phyloP scores from a whole-genome alignment of 768 basidiomycete genomes.

The Calocybe gangraenosa region DNA sequence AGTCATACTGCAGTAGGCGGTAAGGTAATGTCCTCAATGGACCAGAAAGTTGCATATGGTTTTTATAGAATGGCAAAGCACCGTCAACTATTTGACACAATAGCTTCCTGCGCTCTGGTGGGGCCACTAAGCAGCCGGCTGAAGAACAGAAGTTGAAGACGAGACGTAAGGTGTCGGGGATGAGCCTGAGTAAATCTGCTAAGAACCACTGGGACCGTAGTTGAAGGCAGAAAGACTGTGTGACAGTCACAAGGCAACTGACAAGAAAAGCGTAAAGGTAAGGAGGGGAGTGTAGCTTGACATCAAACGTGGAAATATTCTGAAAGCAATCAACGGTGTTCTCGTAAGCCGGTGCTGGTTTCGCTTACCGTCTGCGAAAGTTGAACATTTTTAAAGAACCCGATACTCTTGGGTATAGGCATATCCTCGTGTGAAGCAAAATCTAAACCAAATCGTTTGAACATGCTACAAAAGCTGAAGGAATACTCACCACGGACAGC shows the following conservation, averaged over 20 bases:
- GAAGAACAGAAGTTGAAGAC: slow-evolving; percentile 43
- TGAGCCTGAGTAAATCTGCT: slow-evolving; percentile 39
- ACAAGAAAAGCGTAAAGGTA: slow-evolving; percentile 45
- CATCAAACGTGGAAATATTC: slow-evolving; percentile 26
- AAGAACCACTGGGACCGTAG: slow-evolving; percentile 47
- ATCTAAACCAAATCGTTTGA: slow-evolving; percentile 22
- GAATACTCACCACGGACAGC: slow-evolving; percentile 34
- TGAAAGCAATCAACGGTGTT: slow-evolving; percentile 2
- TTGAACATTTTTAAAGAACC: slow-evolving; percentile 36
- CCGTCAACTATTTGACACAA: slow-evolving; percentile 37
- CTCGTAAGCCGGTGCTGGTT: not conserved
- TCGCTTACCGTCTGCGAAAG: slow-evolving; percentile 22
- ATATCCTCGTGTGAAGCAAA: slow-evolving; percentile 28
- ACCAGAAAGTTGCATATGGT: slow-evolving; percentile 26
- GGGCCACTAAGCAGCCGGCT: slow-evolving; percentile 28
- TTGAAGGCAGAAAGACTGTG: slow-evolving; percentile 36
- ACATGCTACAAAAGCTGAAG: slow-evolving; percentile 4
- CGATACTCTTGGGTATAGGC: slow-evolving; percentile 31
- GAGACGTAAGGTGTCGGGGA: slow-evolving; percentile 33
- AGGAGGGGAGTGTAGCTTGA: slow-evolving; percentile 24
- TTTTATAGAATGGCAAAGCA: slow-evolving; percentile 22
- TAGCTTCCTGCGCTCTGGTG: slow-evolving; percentile 30
- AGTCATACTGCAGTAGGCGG: slow-evolving; percentile 37
- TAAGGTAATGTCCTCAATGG: slow-evolving; percentile 29
- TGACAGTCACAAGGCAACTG: slow-evolving; percentile 40